Base-by-base conservation (phyloP, 208 protist species). In the Trypanosoma melophagium region DNA sequence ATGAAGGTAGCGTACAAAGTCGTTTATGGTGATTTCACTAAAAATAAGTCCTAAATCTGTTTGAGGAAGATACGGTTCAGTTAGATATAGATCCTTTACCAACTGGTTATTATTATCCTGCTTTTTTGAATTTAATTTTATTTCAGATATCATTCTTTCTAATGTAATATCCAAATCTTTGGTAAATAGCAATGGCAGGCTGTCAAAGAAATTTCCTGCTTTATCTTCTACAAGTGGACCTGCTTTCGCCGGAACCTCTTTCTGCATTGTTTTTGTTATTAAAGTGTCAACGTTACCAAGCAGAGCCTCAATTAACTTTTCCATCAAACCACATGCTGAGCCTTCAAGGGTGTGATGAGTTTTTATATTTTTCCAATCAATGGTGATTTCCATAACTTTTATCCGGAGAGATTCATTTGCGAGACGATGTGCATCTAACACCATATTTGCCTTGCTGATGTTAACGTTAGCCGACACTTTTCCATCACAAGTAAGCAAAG, bases 201-300 rank as follows among this genome's bases (percentile, higher is more conserved):
- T 24, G 13, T 35, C 22, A 25, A 69, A 42, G 12, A 61, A 22
- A 14, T 41, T 17, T 35, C 81, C 80, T 14, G 71, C 9, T 5
- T 74, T 58, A 13, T 78, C 57, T 10, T 76, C 70, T 2, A 81
- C 52, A 19, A 76, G 57, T 13, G 19, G 10, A 3, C 71, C 45
- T 22, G 70, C 54, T 45, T 41, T 65, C 47, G 52, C 58, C 9
- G 71, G 76, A 24, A 94, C 35, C 53, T 79, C 57, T 47, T 71
- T 69, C 51, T 80, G 70, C 2, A 89, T 51, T 52, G 76, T 66
- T 10, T 42, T 35, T 16, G 64, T 73, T 25, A 89, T 79, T 50
- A 79, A 54, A 10, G 60, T 63, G 56, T 94, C 77, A 25, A 94
- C 51, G 41, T 94, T 63, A 5, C 83, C 81, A 38, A 81, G 74